Conservation (phyloP, 495 filamentous ascomycete species). For the Xylaria venustula region DNA sequence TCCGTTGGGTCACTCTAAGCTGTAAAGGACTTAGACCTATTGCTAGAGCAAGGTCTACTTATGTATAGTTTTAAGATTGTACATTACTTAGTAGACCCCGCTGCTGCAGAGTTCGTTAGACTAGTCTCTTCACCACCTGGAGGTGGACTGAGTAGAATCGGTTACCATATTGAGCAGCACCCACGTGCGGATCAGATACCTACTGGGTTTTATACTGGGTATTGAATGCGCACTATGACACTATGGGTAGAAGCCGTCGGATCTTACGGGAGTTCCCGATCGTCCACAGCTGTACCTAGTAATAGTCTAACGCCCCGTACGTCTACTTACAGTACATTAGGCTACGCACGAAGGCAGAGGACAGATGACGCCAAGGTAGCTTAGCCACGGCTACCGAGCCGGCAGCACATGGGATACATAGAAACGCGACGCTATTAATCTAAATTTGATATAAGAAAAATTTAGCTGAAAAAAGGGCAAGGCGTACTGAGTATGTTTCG, state of each 20-base stretch:
- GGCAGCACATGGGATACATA: neutral
- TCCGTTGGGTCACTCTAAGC: neutral
- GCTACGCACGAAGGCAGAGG: neutral
- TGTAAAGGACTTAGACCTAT: neutral
- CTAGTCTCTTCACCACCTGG: too few relatives aligned
- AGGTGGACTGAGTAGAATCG: neutral
- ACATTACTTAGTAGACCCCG: too few relatives aligned
- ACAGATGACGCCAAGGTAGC: slow-evolving; percentile 8
- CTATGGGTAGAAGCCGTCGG: neutral
- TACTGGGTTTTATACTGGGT: too few relatives aligned
- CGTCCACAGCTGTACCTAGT: neutral
- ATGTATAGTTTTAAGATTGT: neutral
- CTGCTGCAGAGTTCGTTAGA: neutral
- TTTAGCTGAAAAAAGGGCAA: slow-evolving; percentile 9
- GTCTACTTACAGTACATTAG: too few relatives aligned
- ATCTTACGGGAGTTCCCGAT: slow-evolving; percentile 13
- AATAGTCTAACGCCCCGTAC: neutral
- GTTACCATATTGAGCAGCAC: neutral
- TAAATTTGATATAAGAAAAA: too few relatives aligned
- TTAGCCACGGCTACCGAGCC: slow-evolving; percentile 5
- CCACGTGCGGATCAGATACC: neutral
- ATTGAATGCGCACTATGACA: too few relatives aligned
- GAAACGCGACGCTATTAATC: too few relatives aligned
- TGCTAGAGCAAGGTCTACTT: neutral
- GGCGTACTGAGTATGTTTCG: too few relatives aligned